Evolutionary conservation across 495 filamentous ascomycete genomes (phyloP).

Genomic region (Bathelium albidoporum): DNA sequence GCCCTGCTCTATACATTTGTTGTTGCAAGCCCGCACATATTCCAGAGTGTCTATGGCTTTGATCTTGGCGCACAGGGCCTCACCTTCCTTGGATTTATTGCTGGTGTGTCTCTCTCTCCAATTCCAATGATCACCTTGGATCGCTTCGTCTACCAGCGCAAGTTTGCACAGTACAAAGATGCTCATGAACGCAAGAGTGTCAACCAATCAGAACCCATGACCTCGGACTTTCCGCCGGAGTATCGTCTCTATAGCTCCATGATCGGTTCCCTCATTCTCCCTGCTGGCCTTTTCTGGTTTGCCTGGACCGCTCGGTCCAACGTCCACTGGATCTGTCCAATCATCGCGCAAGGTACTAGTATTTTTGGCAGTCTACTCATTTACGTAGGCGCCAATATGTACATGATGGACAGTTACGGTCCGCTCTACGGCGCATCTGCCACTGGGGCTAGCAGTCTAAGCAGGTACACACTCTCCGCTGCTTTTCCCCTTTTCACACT

Average conservation of each 20-base stretch:
- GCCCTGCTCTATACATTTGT: slow-evolving; percentile 24
- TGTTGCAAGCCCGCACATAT: slow-evolving; percentile 21
- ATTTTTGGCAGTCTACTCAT: slow-evolving; percentile 11
- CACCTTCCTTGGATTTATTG: slow-evolving; percentile 22
- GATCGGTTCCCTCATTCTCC: slow-evolving; percentile 19
- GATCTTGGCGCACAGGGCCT: slow-evolving; percentile 15
- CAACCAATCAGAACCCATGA: background rate
- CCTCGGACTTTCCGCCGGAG: slow-evolving; percentile 18
- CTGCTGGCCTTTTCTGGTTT: slow-evolving; percentile 33
- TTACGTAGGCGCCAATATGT: slow-evolving; percentile 25
- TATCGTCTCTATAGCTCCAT: slow-evolving; percentile 20
- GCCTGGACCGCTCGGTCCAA: slow-evolving; percentile 35
- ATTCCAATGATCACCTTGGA: slow-evolving; percentile 15
- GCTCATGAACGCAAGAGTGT: slow-evolving; percentile 3
- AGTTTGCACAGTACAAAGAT: slow-evolving; percentile 10
- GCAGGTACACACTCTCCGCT: slow-evolving; percentile 52
- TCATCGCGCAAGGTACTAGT: slow-evolving; percentile 38
- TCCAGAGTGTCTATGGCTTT: slow-evolving; percentile 20
- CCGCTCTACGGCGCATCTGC: slow-evolving; percentile 50
- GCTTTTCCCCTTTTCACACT: slow-evolving; percentile 52
- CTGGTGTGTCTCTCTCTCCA: slow-evolving; percentile 14
- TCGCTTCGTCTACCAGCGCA: slow-evolving; percentile 17
- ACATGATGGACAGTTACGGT: slow-evolving; percentile 51
- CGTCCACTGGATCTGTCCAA: slow-evolving; percentile 44
- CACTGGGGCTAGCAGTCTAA: slow-evolving; percentile 51